phyloP scores from a whole-genome alignment of 1,284 basidiomycete genomes.

The Boletellus sp. region DNA sequence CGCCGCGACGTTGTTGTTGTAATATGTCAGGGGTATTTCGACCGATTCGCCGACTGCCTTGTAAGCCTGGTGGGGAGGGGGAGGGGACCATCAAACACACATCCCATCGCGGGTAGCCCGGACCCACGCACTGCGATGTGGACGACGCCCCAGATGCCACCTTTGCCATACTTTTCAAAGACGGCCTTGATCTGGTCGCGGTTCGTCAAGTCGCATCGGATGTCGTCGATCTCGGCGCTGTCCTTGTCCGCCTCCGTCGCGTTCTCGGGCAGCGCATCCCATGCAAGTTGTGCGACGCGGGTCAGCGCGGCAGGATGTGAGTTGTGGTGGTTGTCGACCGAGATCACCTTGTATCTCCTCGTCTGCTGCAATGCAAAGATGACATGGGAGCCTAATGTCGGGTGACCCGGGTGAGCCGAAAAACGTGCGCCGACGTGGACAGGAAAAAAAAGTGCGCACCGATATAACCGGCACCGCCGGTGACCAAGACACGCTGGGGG shows the following conservation, averaged over 20 bases:
- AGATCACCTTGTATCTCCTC: constrained; percentile 84
- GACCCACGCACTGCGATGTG: constrained; percentile 79
- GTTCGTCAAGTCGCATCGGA: constrained; percentile 73
- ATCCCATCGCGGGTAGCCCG: background rate
- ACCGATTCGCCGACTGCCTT: constrained; percentile 99
- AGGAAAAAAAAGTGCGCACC: constrained; percentile 41
- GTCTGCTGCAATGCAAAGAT: constrained; percentile 85
- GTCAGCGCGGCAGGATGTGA: constrained; percentile 73
- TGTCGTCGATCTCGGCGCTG: constrained; percentile 67
- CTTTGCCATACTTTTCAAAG: constrained; percentile 82
- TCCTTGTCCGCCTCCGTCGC: constrained; percentile 64
- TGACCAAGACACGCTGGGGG: constrained; percentile 69
- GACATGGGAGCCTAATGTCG: constrained; percentile 78
- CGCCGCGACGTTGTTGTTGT: constrained; percentile 86
- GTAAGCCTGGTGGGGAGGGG: constrained; percentile 64
- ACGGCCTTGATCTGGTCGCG: constrained; percentile 69
- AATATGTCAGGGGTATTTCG: constrained; percentile 91
- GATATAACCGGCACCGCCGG: constrained; percentile 83
- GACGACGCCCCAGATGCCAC: constrained; percentile 96
- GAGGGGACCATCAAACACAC: background rate
- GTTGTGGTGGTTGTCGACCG: constrained; percentile 94
- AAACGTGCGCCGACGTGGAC: background rate
- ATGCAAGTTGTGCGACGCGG: constrained; percentile 78
- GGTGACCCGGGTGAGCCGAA: constrained; percentile 11
- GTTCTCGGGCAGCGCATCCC: constrained; percentile 60